Base-by-base conservation (phyloP, 768 basidiomycete species). In the Auricularia auricula-judae region DNA sequence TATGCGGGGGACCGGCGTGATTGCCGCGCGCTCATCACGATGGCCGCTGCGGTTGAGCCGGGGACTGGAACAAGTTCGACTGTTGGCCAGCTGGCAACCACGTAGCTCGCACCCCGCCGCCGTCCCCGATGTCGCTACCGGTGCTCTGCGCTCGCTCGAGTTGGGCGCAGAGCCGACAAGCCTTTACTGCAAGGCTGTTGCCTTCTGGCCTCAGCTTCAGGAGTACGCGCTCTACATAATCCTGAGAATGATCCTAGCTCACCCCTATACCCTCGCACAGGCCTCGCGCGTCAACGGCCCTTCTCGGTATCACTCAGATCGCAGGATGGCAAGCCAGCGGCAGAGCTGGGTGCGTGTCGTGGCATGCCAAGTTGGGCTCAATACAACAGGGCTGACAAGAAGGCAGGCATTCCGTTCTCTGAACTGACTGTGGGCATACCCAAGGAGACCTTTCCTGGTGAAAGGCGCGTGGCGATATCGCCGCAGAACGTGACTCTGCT, bases 401-500 rank as follows among this genome's bases (percentile, higher is more conserved):
- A 29, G 29, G 10, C 69, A 82, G 84, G 83, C 34, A 75, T 70
- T 66, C 86, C 89, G 42, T 94, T 92, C 74, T 81, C 88, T 2
- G 81, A 84, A 21, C 78, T 94, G 43, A 84, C 81, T 7, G 80
- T 94, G 64, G 92, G 92, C 33, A 82, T 90, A 18, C 90, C 91
- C 12, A 80, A 81, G 63, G 92, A 94, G 75, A 80, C 82, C 53
- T 92, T 83, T 71, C 86, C 87, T 3, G 83, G 86, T 66, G 92
- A 94, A 72, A 81, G 86, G 61, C 84, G 92, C 62, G 91, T 93
- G 54, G 82, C 91, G 44, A 75, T 94, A 5, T 91, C 92, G 0
- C 92, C 92, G 3, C 83, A 87, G 71, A 93, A 92, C 71, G 84
- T 84, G 3, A 78, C 84, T 3, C 71, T 88, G 36, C 78, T 94